Conservation (phyloP, 345 rosid genomes). For the Anastatica hierochuntica region DNA sequence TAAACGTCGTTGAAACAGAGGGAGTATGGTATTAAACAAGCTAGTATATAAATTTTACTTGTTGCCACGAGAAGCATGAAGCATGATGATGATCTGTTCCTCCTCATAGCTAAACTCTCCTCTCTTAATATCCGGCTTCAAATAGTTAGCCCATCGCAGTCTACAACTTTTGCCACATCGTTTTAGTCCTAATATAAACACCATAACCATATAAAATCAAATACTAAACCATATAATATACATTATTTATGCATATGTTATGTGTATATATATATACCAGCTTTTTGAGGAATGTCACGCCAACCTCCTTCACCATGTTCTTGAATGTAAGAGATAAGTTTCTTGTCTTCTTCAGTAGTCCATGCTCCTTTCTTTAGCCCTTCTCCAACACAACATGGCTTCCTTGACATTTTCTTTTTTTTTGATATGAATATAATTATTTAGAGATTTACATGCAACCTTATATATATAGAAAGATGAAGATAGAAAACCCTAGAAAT, state of each 20-base stretch:
- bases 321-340: slow-evolving; percentile 25
- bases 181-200: slow-evolving; percentile 18
- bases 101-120: slow-evolving; percentile 24
- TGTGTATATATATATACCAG: slow-evolving; percentile 8
- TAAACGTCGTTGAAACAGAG: too few relatives aligned
- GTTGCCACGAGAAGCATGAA: slow-evolving; percentile 27
- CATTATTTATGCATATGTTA: too few relatives aligned
- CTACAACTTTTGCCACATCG: slow-evolving; percentile 33
- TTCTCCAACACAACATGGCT: slow-evolving; percentile 30
- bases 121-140: slow-evolving; percentile 24
- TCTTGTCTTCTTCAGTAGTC: slow-evolving; percentile 28
- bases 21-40: too few relatives aligned
- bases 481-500: not conserved
- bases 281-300: slow-evolving; percentile 29
- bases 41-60: slow-evolving; percentile 18
- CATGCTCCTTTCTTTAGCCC: slow-evolving; percentile 32
- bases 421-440: not conserved
- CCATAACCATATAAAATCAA: too few relatives aligned
- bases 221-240: too few relatives aligned
- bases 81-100: slow-evolving; percentile 22
- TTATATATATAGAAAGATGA: not conserved
- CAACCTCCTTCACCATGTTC: slow-evolving; percentile 29
- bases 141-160: slow-evolving; percentile 24
- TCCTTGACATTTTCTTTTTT: slow-evolving; percentile 16
- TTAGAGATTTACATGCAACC: not conserved